Percentiles rank a stretch among this genome's conserved stretches.
These are phyloP conservation scores for Ettlia oleoabundans DNA, from an alignment of 139 green algal genomes.

Conservation along the genomic window DNA sequence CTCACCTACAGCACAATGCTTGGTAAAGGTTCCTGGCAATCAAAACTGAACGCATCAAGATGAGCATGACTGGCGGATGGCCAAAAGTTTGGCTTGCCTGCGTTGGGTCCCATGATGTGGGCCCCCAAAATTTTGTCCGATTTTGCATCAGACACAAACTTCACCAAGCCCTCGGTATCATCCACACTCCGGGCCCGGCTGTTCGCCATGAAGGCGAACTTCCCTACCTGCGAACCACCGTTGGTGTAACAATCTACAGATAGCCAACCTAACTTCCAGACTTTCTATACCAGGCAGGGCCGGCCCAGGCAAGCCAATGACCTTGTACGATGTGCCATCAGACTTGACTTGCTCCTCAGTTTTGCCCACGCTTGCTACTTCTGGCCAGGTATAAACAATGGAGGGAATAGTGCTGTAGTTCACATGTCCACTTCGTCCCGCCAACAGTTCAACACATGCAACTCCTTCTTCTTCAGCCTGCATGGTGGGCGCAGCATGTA, in stretches of 20 bases:
- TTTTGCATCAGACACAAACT: slow-evolving; percentile 80
- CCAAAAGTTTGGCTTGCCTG: slow-evolving; percentile 62
- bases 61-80: too few relatives aligned
- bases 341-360: slow-evolving; percentile 88
- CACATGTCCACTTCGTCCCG: slow-evolving; percentile 91
- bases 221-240: slow-evolving; percentile 77
- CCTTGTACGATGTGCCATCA: slow-evolving; percentile 77
- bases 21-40: too few relatives aligned
- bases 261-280: too few relatives aligned
- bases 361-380: slow-evolving; percentile 86
- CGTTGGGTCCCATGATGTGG: slow-evolving; percentile 95
- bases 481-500: background rate
- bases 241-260: too few relatives aligned
- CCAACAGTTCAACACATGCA: slow-evolving; percentile 92
- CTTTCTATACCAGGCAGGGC: too few relatives aligned
- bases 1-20: slow-evolving; percentile 83
- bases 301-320: too few relatives aligned
- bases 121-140: slow-evolving; percentile 92
- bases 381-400: slow-evolving; percentile 98
- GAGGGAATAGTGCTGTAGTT: slow-evolving; percentile 97
- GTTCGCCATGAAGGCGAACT: slow-evolving; percentile 99
- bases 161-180: slow-evolving; percentile 93
- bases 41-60: too few relatives aligned
- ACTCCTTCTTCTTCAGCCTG: slow-evolving; percentile 98
- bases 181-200: slow-evolving; percentile 88